Evolutionary conservation across 2,329 filamentous ascomycete species (phyloP).

Genomic region (Aspergillus pseudotamarii): DNA sequence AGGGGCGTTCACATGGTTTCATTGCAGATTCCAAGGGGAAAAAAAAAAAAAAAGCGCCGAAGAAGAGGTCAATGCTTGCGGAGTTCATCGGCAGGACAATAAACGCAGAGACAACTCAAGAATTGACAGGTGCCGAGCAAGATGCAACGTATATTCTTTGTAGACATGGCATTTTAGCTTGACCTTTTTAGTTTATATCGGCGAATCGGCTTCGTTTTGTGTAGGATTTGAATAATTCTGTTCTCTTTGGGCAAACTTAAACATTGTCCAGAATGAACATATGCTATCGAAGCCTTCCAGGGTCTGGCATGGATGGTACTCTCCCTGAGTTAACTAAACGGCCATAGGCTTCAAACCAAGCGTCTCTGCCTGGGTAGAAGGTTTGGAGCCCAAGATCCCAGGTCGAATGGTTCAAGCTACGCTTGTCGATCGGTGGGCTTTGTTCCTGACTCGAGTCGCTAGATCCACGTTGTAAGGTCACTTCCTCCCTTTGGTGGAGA

Average conservation of each 20-base stretch:
- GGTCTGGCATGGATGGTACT: background rate
- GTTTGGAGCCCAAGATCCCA: constrained; percentile 26
- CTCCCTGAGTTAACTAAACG: background rate
- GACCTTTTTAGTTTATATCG: background rate
- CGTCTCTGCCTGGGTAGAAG: constrained; percentile 19
- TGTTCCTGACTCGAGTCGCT: background rate
- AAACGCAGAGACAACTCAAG: too few relatives aligned
- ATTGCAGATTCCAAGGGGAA: background rate
- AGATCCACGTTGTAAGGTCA: background rate
- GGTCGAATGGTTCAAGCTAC: constrained; percentile 1
- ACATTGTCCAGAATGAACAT: too few relatives aligned
- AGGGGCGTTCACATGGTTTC: background rate
- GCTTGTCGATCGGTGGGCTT: background rate
- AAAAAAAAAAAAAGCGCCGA: background rate
- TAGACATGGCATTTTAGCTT: background rate
- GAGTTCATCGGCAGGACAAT: background rate
- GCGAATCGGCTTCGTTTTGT: background rate
- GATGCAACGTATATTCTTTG: background rate
- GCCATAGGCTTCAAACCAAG: constrained; percentile 10
- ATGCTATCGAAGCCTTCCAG: background rate
- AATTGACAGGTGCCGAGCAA: background rate
- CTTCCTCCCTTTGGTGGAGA: constrained; percentile 12
- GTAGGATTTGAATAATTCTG: background rate
- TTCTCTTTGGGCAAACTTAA: background rate
- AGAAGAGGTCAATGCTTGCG: background rate